phyloP scores from a whole-genome alignment of 2,329 filamentous ascomycete species.

The Colletotrichum theobromicola region DNA sequence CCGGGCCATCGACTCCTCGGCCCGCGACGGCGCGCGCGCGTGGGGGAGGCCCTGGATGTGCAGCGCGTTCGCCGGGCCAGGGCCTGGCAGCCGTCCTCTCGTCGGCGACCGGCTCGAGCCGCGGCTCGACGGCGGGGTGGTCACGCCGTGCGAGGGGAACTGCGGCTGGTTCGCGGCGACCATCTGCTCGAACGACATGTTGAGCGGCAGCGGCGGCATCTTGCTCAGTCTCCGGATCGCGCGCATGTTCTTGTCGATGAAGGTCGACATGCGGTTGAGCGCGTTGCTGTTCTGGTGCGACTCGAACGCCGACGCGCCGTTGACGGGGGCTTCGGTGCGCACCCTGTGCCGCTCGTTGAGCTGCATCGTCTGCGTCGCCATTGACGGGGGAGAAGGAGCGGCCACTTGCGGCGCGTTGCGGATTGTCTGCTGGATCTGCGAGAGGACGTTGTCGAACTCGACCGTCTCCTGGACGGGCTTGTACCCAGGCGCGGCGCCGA shows the following conservation, averaged over 20 bases:
- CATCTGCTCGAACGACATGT: slow-evolving; percentile 36
- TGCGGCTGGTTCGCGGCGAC: slow-evolving; percentile 28
- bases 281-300: slow-evolving; percentile 46
- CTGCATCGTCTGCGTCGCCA: slow-evolving; percentile 26
- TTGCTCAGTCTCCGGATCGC: slow-evolving; percentile 47
- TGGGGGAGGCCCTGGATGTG: slow-evolving; percentile 21
- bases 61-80: neutral
- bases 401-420: slow-evolving; percentile 24
- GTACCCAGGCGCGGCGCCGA: slow-evolving; percentile 30
- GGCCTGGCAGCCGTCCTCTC: slow-evolving; percentile 16
- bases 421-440: slow-evolving; percentile 44
- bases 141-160: slow-evolving; percentile 5
- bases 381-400: slow-evolving; percentile 21
- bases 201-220: slow-evolving; percentile 35
- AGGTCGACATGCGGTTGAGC: slow-evolving; percentile 48
- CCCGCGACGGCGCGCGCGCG: slow-evolving; percentile 14
- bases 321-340: slow-evolving; percentile 34
- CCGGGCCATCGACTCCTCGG: slow-evolving; percentile 7
- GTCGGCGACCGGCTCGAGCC: slow-evolving; percentile 33
- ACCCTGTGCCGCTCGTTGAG: slow-evolving; percentile 48
- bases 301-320: slow-evolving; percentile 43
- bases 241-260: slow-evolving; percentile 47
- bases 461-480: slow-evolving; percentile 37
- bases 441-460: slow-evolving; percentile 50
- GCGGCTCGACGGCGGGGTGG: slow-evolving; percentile 38